These are phyloP conservation scores for Pyrenophora teres DNA, from an alignment of 2,329 filamentous ascomycete genomes.

Conservation along the genomic window DNA sequence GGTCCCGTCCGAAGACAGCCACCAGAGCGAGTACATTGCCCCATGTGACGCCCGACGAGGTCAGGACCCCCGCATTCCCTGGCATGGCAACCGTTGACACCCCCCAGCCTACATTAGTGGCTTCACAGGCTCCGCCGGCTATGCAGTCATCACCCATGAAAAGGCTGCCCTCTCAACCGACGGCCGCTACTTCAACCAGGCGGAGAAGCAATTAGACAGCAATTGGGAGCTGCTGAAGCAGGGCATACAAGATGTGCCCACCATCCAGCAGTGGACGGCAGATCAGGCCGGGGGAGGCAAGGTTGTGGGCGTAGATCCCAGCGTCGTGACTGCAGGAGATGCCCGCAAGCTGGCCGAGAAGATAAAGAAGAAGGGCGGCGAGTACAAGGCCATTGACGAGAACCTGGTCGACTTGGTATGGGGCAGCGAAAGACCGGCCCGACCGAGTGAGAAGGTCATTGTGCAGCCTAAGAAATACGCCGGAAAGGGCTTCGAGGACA, in stretches of 20 bases:
- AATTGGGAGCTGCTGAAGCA: slow-evolving; percentile 95
- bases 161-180: slow-evolving; percentile 93
- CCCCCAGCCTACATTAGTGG: slow-evolving; percentile 78
- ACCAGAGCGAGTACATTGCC: slow-evolving; percentile 97
- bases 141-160: slow-evolving; percentile 82
- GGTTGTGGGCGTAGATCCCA: slow-evolving; percentile 86
- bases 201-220: slow-evolving; percentile 81
- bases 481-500: slow-evolving; percentile 80
- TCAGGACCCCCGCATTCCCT: slow-evolving; percentile 39
- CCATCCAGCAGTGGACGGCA: slow-evolving; percentile 94
- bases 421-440: slow-evolving; percentile 72
- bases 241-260: slow-evolving; percentile 89
- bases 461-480: slow-evolving; percentile 74
- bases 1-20: slow-evolving; percentile 93
- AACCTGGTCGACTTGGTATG: slow-evolving; percentile 95
- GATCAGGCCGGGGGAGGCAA: slow-evolving; percentile 87
- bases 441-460: slow-evolving; percentile 76
- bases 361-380: slow-evolving; percentile 84
- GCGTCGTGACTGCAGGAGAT: slow-evolving; percentile 76
- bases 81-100: slow-evolving; percentile 34
- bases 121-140: slow-evolving; percentile 93
- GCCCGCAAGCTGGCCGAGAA: slow-evolving; percentile 80
- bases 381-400: slow-evolving; percentile 72
- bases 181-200: slow-evolving; percentile 97
- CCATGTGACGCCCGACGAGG: slow-evolving; percentile 88